phyloP scores from a whole-genome alignment of 2,329 filamentous ascomycete species.

The Aspergillus hortae region DNA sequence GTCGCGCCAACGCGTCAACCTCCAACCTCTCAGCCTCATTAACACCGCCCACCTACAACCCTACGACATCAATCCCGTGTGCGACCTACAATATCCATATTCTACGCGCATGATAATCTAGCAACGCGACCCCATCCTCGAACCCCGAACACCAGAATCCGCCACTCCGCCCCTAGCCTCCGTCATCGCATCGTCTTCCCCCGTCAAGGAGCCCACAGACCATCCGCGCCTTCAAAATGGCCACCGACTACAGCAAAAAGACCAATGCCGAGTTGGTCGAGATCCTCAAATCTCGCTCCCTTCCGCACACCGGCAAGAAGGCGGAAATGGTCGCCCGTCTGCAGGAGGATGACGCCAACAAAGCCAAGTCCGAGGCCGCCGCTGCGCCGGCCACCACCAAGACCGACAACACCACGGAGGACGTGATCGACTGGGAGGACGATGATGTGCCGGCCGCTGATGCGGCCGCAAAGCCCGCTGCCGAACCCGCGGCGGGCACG shows the following conservation, averaged over 20 bases:
- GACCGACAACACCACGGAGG: conserved; percentile 30
- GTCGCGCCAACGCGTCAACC: neutral
- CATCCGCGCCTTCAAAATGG: conserved; percentile 24
- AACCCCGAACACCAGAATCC: neutral
- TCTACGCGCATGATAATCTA: neutral
- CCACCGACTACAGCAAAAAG: conserved; percentile 48
- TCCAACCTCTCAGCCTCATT: neutral
- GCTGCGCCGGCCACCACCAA: conserved; percentile 21
- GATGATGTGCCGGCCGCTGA: conserved; percentile 33
- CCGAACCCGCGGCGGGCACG: conserved; percentile 29
- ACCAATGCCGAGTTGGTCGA: conserved; percentile 49
- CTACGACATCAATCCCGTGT: neutral
- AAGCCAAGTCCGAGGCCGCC: conserved; percentile 15
- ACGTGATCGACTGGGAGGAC: conserved; percentile 47
- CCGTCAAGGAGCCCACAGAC: neutral
- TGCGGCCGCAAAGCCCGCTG: conserved; percentile 24
- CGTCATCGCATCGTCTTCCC: conserved; percentile 1
- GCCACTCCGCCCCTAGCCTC: neutral
- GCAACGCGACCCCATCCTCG: neutral
- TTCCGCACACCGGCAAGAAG: conserved; percentile 49
- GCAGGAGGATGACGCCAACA: conserved; percentile 40
- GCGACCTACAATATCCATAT: neutral
- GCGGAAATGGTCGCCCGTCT: conserved; percentile 48
- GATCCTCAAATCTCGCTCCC: conserved; percentile 47
- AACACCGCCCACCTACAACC: neutral